Evolutionary conservation across 1,284 basidiomycete genomes (phyloP), one percentile per base, ranked within the genome.

Genomic region (Tetrapyrgos nigripes): DNA sequence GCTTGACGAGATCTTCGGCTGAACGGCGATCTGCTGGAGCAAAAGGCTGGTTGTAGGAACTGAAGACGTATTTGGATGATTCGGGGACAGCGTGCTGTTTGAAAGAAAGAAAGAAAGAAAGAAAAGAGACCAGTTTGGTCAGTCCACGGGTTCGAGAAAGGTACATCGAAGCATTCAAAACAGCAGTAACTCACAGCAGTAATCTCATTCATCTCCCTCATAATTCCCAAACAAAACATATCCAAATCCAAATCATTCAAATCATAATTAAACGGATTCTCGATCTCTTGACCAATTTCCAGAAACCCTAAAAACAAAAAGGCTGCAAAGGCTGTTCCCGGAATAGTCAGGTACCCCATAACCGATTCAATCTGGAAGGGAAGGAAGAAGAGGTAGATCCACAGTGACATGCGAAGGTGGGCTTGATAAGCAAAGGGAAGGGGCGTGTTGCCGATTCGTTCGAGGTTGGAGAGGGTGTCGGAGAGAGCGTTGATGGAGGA

Each of bases 261-360:
- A 63, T 88, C 87, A 66, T 88, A 89, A 64, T 85, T 83, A 77
- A 88, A 88, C 0, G 87, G 87, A 65, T 89, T 87, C 70, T 88
- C 87, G 64, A 89, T 87, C 67, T 89, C 86, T 65, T 85, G 83
- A 26, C 86, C 87, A 54, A 89, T 88, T 66, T 89, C 87, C 21
- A 90, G 78, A 81, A 91, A 89, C 51, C 88, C 86, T 35, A 86
- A 76, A 28, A 86, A 77, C 51, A 87, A 69, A 80, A 87, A 88
- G 0, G 85, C 78, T 2, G 84, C 79, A 61, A 87, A 87, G 3
- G 83, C 81, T 0, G 85, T 86, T 11, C 76, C 85, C 57, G 86
- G 86, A 58, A 89, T 87, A 2, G 83, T 84, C 49, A 85, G 64
- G 62, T 77, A 87, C 8, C 72, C 67, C 68, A 87, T 82, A 1